These are phyloP conservation scores for Sarcodon aspratus DNA, from an alignment of 768 basidiomycete species.

Conservation along the genomic window DNA sequence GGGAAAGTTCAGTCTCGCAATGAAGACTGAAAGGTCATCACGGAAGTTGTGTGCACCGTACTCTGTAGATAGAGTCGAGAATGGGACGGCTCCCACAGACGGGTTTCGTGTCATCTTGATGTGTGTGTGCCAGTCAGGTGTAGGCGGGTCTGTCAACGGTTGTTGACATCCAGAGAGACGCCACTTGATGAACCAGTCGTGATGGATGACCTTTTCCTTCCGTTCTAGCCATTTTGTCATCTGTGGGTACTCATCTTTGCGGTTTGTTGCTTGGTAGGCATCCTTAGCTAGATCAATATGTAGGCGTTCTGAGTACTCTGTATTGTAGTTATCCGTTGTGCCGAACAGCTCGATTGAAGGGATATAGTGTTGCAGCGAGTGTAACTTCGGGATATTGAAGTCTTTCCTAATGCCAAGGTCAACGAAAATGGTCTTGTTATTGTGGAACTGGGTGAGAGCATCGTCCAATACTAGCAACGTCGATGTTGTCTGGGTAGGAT, in stretches of 20 bases:
- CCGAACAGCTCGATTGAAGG: conserved; percentile 8
- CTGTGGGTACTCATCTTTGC: conserved; percentile 17
- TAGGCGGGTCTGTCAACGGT: too few relatives aligned
- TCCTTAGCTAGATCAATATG: conserved; percentile 3
- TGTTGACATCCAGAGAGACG: not conserved
- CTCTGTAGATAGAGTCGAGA: too few relatives aligned
- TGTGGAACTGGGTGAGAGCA: conserved; percentile 22
- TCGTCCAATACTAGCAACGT: conserved; percentile 17
- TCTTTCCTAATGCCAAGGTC: conserved; percentile 17
- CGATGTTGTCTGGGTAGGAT: conserved; percentile 17
- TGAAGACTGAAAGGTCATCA: too few relatives aligned
- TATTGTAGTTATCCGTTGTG: conserved; percentile 10
- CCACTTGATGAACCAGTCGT: conserved; percentile 15
- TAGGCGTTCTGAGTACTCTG: conserved; percentile 6
- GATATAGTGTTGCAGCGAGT: conserved; percentile 10
- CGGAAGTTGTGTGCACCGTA: too few relatives aligned
- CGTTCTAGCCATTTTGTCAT: conserved; percentile 28
- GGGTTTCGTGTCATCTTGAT: too few relatives aligned
- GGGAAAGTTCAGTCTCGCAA: too few relatives aligned
- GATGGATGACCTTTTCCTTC: conserved; percentile 18
- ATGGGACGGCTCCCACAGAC: too few relatives aligned
- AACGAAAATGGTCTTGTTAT: conserved; percentile 24
- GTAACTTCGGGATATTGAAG: conserved; percentile 15
- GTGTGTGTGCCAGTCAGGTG: too few relatives aligned
- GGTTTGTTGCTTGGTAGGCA: conserved; percentile 1